These are phyloP conservation scores for Jaapia argillacea DNA, from an alignment of 768 basidiomycete species.

Conservation along the genomic window DNA sequence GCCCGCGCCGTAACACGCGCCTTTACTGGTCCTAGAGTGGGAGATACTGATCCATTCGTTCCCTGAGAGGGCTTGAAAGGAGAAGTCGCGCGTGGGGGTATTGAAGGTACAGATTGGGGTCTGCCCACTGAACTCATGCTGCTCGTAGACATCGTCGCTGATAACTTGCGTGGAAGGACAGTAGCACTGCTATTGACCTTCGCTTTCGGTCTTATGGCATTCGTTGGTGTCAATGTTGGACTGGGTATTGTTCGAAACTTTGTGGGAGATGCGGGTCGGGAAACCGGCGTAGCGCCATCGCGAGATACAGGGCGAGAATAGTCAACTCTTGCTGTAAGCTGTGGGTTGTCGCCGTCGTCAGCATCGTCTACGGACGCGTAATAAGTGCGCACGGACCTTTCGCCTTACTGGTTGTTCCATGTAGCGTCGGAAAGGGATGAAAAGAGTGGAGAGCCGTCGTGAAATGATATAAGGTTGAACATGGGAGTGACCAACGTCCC, in stretches of 20 bases:
- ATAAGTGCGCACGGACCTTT: too few relatives aligned
- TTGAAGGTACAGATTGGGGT: slow-evolving; percentile 7
- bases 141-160: slow-evolving; percentile 15
- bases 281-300: slow-evolving; percentile 20
- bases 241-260: slow-evolving; percentile 22
- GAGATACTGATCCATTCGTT: slow-evolving; percentile 20
- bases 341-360: slow-evolving; percentile 3
- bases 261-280: slow-evolving; percentile 41
- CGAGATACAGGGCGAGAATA: slow-evolving; percentile 20
- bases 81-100: slow-evolving; percentile 29
- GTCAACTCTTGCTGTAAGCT: slow-evolving; percentile 48
- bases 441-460: too few relatives aligned
- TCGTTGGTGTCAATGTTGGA: slow-evolving; percentile 13
- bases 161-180: slow-evolving; percentile 14
- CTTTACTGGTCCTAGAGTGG: slow-evolving; percentile 17
- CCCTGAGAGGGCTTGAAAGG: slow-evolving; percentile 27
- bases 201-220: slow-evolving; percentile 37
- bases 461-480: too few relatives aligned
- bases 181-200: slow-evolving; percentile 49
- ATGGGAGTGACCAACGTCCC: too few relatives aligned
- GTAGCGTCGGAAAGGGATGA: too few relatives aligned
- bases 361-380: not conserved
- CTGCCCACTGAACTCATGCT: slow-evolving; percentile 9
- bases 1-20: not conserved
- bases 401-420: too few relatives aligned